Conservation (phyloP, 352 stramenopile genomes). For the Phytophthora pistaciae region DNA sequence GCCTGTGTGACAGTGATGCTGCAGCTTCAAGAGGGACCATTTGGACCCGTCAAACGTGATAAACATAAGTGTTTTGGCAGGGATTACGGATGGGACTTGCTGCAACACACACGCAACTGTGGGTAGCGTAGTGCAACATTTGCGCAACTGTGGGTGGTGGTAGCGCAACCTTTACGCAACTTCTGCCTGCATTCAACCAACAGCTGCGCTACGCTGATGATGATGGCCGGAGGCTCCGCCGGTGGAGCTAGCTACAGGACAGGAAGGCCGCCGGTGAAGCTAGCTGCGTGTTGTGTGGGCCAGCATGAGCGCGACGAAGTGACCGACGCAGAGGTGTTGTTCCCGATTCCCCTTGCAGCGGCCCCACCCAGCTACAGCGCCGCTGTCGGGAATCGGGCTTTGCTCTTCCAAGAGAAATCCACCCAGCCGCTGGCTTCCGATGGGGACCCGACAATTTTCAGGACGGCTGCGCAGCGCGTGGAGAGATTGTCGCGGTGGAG, state of each 20-base stretch:
- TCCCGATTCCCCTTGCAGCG: too few relatives aligned
- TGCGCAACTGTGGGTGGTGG: too few relatives aligned
- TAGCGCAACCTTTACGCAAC: too few relatives aligned
- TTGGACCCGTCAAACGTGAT: not conserved
- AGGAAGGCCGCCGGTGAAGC: too few relatives aligned
- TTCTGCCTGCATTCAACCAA: too few relatives aligned
- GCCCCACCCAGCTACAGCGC: too few relatives aligned
- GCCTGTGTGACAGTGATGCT: not conserved
- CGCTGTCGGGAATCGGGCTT: not conserved
- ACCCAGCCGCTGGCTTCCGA: not conserved
- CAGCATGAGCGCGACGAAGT: not conserved
- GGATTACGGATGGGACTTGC: not conserved
- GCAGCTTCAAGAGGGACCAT: conserved; percentile 3
- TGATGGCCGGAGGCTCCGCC: too few relatives aligned
- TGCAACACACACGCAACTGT: too few relatives aligned
- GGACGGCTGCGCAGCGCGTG: not conserved
- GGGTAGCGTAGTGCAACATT: too few relatives aligned
- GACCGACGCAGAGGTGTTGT: not conserved
- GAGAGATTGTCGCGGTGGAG: not conserved
- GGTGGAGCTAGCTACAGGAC: too few relatives aligned
- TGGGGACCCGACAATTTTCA: not conserved
- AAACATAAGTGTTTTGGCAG: not conserved
- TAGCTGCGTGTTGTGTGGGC: not conserved
- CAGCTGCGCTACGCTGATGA: too few relatives aligned
- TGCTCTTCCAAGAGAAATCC: too few relatives aligned